Conservation (phyloP, 768 basidiomycete genomes). For the Mycena galericulata region DNA sequence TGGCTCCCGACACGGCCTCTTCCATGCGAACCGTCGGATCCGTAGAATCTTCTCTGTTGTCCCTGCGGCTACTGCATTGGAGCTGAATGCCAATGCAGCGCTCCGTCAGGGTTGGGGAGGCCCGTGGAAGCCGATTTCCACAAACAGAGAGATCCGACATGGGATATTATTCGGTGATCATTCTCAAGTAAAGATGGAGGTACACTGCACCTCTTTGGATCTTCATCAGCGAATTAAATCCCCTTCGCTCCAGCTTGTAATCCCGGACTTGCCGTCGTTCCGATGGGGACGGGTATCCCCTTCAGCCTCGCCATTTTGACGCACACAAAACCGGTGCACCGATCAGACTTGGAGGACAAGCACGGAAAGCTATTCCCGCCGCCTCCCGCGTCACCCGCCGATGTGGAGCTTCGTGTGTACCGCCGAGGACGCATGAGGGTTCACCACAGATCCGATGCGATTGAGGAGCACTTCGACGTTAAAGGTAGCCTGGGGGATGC, state of each 20-base stretch:
- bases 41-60: slow-evolving; percentile 26
- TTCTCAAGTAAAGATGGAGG: slow-evolving; percentile 31
- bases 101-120: slow-evolving; percentile 23
- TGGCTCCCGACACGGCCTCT: slow-evolving; percentile 22
- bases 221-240: not conserved
- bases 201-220: not conserved
- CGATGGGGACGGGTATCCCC: slow-evolving; percentile 26
- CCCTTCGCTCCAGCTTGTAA: slow-evolving; percentile 2
- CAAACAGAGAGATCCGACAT: slow-evolving; percentile 24
- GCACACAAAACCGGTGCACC: slow-evolving; percentile 30
- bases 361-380: slow-evolving; percentile 33
- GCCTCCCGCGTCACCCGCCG: slow-evolving; percentile 25
- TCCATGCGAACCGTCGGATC: slow-evolving; percentile 25
- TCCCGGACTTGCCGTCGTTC: slow-evolving; percentile 31
- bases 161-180: slow-evolving; percentile 28
- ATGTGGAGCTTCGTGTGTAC: slow-evolving; percentile 15
- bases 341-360: slow-evolving; percentile 26
- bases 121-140: slow-evolving; percentile 16
- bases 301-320: slow-evolving; percentile 30
- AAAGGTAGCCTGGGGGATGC: slow-evolving; percentile 29
- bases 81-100: slow-evolving; percentile 7
- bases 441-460: not conserved
- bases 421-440: slow-evolving; percentile 24
- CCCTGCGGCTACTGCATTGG: slow-evolving; percentile 14
- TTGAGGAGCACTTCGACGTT: slow-evolving; percentile 22